These are phyloP conservation scores for Tubosaeta sp. DNA, from an alignment of 768 basidiomycete genomes.

Conservation along the genomic window DNA sequence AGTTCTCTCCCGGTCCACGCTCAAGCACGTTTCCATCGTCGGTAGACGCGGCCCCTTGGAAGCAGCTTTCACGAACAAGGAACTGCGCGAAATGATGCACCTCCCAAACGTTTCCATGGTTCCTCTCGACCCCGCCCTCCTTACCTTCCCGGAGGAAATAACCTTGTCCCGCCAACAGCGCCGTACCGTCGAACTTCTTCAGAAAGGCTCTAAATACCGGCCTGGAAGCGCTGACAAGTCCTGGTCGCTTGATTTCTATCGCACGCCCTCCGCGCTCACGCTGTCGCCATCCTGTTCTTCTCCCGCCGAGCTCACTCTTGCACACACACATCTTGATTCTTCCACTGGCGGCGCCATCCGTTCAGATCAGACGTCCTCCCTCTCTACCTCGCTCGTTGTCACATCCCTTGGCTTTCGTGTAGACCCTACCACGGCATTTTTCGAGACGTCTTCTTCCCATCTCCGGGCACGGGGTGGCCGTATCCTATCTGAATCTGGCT, in stretches of 20 bases:
- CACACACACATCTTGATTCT: conserved; percentile 58
- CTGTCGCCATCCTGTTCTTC: conserved; percentile 17
- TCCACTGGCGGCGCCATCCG: conserved; percentile 44
- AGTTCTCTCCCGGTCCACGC: conserved; percentile 53
- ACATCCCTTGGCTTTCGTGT: conserved; percentile 85
- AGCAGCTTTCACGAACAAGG: conserved; percentile 89
- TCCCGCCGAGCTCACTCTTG: conserved; percentile 46
- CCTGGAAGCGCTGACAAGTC: conserved; percentile 54
- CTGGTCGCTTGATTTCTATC: conserved; percentile 82
- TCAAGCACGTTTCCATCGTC: conserved; percentile 78
- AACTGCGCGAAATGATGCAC: conserved; percentile 78
- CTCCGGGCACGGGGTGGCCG: conserved; percentile 52
- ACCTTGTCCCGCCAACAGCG: conserved; percentile 59
- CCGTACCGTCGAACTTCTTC: conserved; percentile 61
- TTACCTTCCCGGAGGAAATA: conserved; percentile 33
- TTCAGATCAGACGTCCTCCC: conserved; percentile 49
- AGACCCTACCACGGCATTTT: conserved; percentile 58
- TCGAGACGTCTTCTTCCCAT: conserved; percentile 52
- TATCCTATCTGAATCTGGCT: conserved; percentile 39
- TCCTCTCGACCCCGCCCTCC: conserved; percentile 49
- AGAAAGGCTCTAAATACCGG: conserved; percentile 53
- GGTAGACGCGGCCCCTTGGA: conserved; percentile 85
- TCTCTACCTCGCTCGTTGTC: conserved; percentile 73
- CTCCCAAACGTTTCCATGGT: conserved; percentile 64
- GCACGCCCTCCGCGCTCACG: conserved; percentile 54